Percentiles rank a stretch among this genome's conserved stretches.
Conservation (phyloP, 2,329 filamentous ascomycete genomes). For the Cladosporium oxysporum region DNA sequence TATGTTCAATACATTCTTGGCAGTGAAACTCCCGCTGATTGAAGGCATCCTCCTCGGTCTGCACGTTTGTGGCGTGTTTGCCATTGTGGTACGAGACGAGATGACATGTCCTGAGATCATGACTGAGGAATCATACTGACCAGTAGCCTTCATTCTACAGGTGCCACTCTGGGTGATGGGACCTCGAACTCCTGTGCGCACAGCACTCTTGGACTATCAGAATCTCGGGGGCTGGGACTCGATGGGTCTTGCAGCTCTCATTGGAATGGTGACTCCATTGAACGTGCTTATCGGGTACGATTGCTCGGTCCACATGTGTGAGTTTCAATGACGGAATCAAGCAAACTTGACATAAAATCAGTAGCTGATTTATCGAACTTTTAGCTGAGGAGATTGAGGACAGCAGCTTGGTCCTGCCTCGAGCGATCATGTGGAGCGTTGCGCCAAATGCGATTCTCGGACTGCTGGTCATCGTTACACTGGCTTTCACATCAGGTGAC, state of each 20-base stretch:
- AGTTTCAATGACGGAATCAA: background rate
- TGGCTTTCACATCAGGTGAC: constrained; percentile 39
- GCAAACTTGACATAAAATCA: background rate
- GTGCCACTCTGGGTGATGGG: constrained; percentile 31
- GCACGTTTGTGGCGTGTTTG: constrained; percentile 41
- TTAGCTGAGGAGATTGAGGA: constrained; percentile 30
- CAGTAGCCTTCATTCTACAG: background rate
- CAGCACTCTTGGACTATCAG: constrained; percentile 26
- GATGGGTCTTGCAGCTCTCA: constrained; percentile 41
- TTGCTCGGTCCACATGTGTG: constrained; percentile 30
- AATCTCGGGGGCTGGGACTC: constrained; percentile 31
- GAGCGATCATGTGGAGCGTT: constrained; percentile 26
- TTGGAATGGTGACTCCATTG: constrained; percentile 42
- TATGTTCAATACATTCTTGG: constrained; percentile 47
- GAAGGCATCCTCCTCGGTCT: constrained; percentile 42
- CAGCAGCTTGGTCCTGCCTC: constrained; percentile 26
- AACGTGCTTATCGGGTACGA: constrained; percentile 31
- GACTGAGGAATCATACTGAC: background rate
- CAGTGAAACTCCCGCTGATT: constrained; percentile 46
- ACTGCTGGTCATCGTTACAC: constrained; percentile 33
- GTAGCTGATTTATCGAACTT: background rate
- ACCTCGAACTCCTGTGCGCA: constrained; percentile 23
- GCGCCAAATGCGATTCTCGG: constrained; percentile 27
- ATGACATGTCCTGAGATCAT: background rate
- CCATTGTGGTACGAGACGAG: constrained; percentile 25